Conservation (phyloP, 345 rosid genomes). For the Salix viminalis region DNA sequence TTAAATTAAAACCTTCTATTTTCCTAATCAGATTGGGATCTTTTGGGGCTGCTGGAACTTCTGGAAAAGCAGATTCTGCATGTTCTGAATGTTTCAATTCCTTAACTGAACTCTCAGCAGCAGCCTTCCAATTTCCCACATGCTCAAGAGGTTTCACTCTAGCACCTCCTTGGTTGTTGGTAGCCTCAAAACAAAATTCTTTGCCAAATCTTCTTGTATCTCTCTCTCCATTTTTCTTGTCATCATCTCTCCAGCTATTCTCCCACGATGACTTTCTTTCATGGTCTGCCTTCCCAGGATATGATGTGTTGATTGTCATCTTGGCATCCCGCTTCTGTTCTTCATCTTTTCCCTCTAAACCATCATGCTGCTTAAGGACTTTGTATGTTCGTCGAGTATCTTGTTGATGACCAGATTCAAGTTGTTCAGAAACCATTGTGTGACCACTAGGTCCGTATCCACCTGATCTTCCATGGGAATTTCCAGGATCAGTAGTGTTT, state of each 20-base stretch:
- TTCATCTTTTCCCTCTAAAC: slow-evolving; percentile 53
- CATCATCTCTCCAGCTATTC: slow-evolving; percentile 43
- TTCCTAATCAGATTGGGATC: slow-evolving; percentile 74
- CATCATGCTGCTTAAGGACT: slow-evolving; percentile 74
- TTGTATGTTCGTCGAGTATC: slow-evolving; percentile 56
- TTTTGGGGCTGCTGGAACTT: slow-evolving; percentile 31
- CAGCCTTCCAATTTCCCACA: slow-evolving; percentile 25
- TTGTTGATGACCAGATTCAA: slow-evolving; percentile 52
- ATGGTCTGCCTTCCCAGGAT: slow-evolving; percentile 40
- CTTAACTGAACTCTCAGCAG: slow-evolving; percentile 30
- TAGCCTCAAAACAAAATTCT: slow-evolving; percentile 29
- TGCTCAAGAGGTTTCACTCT: slow-evolving; percentile 36
- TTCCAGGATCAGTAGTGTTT: slow-evolving; percentile 44
- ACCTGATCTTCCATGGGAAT: slow-evolving; percentile 48
- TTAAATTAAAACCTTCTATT: slow-evolving; percentile 83
- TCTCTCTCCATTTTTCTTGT: slow-evolving; percentile 29
- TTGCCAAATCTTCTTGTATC: slow-evolving; percentile 30
- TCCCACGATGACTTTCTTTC: slow-evolving; percentile 40
- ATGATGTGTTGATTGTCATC: slow-evolving; percentile 19
- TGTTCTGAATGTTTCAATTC: slow-evolving; percentile 25
- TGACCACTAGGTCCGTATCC: slow-evolving; percentile 52
- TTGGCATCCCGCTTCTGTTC: slow-evolving; percentile 48
- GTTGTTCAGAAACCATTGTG: slow-evolving; percentile 41
- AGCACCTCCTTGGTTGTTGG: slow-evolving; percentile 25
- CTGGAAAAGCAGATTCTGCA: slow-evolving; percentile 19